These are phyloP conservation scores for Wallacemonas rigidus DNA, from an alignment of 208 protist genomes.

Conservation along the genomic window DNA sequence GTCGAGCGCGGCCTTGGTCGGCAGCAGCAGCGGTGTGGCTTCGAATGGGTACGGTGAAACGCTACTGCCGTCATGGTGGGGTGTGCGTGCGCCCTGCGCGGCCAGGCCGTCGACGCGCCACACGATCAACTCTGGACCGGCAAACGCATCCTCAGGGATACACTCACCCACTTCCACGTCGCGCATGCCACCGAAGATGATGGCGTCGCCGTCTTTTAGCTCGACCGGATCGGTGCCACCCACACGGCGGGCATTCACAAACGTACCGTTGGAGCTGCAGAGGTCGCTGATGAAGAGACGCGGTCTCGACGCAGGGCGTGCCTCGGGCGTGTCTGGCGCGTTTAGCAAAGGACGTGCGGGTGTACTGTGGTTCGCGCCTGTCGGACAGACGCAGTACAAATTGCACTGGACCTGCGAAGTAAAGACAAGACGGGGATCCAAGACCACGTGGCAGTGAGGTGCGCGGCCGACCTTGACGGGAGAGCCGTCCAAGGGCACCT, in stretches of 20 bases:
- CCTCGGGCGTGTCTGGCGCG: background rate
- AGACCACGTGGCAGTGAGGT: conserved; percentile 55
- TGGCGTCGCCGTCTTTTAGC: conserved; percentile 63
- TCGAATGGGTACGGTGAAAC: conserved; percentile 39
- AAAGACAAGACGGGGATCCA: conserved; percentile 75
- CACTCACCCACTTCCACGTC: conserved; percentile 58
- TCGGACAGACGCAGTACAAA: conserved; percentile 33
- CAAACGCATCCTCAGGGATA: conserved; percentile 53
- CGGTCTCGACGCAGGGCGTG: background rate
- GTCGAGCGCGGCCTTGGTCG: conserved; percentile 40
- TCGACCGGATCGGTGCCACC: conserved; percentile 36
- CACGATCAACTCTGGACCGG: conserved; percentile 69
- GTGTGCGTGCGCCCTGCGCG: background rate
- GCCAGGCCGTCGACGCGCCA: conserved; percentile 59
- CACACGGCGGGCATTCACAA: conserved; percentile 74
- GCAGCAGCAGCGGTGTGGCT: conserved; percentile 58
- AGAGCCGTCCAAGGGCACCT: conserved; percentile 51
- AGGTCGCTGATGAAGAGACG: conserved; percentile 69
- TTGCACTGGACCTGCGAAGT: conserved; percentile 83
- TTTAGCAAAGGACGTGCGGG: background rate
- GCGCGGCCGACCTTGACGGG: conserved; percentile 65
- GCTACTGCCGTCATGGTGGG: conserved; percentile 4
- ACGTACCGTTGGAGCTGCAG: conserved; percentile 90
- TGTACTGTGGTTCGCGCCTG: background rate
- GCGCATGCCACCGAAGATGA: conserved; percentile 88